Conservation (phyloP, 2,329 filamentous ascomycete genomes). For the Cladobotryum mycophilum region DNA sequence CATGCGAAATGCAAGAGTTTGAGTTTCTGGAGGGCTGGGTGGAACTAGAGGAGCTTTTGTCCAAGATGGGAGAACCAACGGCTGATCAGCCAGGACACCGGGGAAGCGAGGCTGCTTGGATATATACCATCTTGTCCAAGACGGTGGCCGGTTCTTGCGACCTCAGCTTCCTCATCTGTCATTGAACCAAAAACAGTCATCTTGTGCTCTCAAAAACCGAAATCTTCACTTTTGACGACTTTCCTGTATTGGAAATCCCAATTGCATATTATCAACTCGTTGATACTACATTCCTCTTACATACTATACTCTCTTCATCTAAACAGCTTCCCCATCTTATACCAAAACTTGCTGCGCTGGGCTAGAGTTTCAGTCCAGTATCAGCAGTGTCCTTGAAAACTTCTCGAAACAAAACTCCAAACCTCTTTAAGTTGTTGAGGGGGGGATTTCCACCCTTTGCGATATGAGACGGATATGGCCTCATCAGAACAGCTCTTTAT, state of each 20-base stretch:
- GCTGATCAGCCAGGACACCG: background rate
- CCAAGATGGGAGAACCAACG: too few species aligned
- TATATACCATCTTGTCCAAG: conserved; percentile 3
- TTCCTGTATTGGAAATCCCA: background rate
- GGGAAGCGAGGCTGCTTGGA: background rate
- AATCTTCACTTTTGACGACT: background rate
- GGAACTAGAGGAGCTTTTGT: too few species aligned
- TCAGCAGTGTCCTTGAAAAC: background rate
- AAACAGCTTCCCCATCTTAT: background rate
- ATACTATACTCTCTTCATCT: too few species aligned
- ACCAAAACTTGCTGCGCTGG: background rate
- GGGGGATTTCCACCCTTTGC: conserved; percentile 16
- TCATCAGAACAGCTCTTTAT: conserved; percentile 44
- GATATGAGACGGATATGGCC: conserved; percentile 50
- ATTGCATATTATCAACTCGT: too few species aligned
- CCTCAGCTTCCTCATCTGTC: background rate
- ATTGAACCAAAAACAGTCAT: background rate
- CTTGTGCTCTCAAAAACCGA: too few species aligned
- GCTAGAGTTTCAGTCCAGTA: background rate
- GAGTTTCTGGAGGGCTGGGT: too few species aligned
- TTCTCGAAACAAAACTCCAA: conserved; percentile 1
- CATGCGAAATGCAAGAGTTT: too few species aligned
- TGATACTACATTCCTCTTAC: too few species aligned
- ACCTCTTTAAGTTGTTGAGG: background rate
- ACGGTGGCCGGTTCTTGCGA: background rate